Evolutionary conservation across 192 early-diverging fungal genomes (phyloP).

Genomic region (Mortierella hygrophila): DNA sequence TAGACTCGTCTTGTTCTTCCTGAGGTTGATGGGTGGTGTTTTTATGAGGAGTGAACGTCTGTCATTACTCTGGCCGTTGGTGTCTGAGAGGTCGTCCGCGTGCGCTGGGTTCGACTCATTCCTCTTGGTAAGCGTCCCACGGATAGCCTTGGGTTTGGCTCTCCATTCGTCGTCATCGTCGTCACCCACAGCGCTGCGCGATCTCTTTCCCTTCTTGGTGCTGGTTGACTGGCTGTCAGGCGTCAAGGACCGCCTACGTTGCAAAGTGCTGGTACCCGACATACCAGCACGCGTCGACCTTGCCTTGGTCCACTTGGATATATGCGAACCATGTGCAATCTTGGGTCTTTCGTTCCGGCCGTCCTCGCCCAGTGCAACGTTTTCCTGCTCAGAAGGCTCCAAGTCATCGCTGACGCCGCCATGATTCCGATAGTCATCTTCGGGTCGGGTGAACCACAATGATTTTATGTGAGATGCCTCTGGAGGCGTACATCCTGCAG

Average conservation of each 20-base stretch:
- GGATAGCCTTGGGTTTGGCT: neutral
- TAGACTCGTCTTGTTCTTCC: neutral
- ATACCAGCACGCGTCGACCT: neutral
- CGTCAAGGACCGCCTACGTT: neutral
- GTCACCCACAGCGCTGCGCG: neutral
- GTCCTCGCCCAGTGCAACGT: neutral
- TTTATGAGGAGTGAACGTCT: neutral
- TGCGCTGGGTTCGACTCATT: neutral
- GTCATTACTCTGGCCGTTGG: neutral
- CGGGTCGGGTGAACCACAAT: slow-evolving; percentile 23
- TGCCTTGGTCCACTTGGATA: neutral
- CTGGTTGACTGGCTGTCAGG: neutral
- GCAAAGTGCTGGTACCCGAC: neutral
- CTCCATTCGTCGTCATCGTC: neutral
- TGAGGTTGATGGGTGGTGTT: neutral
- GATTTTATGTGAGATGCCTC: neutral
- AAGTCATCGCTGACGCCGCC: slow-evolving; percentile 19
- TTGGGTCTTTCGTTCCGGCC: neutral
- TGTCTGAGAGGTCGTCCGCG: neutral
- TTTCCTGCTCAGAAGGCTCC: neutral
- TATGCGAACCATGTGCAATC: neutral
- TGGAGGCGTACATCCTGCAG: neutral
- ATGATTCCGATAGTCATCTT: slow-evolving; percentile 31
- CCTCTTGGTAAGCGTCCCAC: neutral
- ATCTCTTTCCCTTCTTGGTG: neutral